Conservation (phyloP, 2,329 filamentous ascomycete species). For the Magnaporthiopsis incrustans region DNA sequence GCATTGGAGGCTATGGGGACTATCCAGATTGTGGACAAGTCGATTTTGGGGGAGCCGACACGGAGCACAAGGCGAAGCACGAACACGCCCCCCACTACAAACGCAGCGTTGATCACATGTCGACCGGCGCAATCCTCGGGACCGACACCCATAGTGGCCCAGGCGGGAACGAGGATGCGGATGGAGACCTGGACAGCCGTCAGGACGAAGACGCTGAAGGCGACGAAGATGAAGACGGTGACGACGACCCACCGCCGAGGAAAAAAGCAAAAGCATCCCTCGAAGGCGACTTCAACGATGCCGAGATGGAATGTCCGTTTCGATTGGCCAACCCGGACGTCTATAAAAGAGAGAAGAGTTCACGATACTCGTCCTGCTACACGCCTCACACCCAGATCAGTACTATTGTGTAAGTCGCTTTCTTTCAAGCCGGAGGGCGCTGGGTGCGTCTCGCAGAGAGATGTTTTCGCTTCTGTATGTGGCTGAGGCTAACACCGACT, state of each 20-base stretch:
- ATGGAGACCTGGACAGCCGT: slow-evolving; percentile 1
- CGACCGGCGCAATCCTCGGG: no score
- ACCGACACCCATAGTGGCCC: no score
- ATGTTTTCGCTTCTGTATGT: no score
- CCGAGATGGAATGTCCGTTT: slow-evolving; percentile 18
- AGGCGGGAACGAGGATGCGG: no score
- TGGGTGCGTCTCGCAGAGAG: no score
- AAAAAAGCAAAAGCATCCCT: slow-evolving; percentile 3
- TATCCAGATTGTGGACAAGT: no score
- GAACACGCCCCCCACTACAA: no score
- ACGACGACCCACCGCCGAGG: slow-evolving; percentile 5
- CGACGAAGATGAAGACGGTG: slow-evolving; percentile 1
- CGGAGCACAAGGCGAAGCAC: no score
- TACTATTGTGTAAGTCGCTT: slow-evolving; percentile 22
- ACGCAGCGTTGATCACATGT: no score
- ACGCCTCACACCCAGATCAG: slow-evolving; percentile 24
- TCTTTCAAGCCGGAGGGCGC: no score
- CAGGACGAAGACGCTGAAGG: background rate
- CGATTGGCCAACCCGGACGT: slow-evolving; percentile 14
- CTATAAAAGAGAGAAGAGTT: slow-evolving; percentile 16
- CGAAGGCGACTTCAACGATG: slow-evolving; percentile 17
- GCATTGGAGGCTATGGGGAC: no score
- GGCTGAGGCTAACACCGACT: background rate
- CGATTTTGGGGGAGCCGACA: no score
- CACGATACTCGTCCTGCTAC: slow-evolving; percentile 24